These are phyloP conservation scores for Phaffia rhodozyma DNA, from an alignment of 1,284 basidiomycete genomes.

Conservation along the genomic window DNA sequence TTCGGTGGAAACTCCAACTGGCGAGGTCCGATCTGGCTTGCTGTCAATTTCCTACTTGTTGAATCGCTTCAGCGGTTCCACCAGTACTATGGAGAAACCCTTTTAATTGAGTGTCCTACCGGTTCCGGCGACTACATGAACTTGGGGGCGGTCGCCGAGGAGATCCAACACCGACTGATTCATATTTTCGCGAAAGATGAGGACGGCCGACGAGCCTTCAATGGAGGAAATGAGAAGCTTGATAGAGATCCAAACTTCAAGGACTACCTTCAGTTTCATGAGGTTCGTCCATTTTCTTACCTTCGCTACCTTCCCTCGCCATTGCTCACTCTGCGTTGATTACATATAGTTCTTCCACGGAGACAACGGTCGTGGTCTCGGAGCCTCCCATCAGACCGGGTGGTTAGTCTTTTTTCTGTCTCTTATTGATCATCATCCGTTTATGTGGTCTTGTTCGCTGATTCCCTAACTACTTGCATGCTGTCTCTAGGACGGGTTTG, in stretches of 20 bases:
- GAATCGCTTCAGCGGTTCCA: constrained; percentile 93
- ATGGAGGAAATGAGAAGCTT: constrained; percentile 76
- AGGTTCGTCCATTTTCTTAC: constrained; percentile 42
- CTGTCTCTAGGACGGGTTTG: constrained; percentile 57
- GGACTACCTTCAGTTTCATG: constrained; percentile 91
- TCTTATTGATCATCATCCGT: too few relatives aligned
- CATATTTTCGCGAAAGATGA: constrained; percentile 88
- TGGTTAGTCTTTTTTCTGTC: constrained; percentile 47
- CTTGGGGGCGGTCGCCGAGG: constrained; percentile 81
- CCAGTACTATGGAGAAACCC: constrained; percentile 82
- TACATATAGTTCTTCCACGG: constrained; percentile 76
- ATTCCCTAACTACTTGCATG: background rate
- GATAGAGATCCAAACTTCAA: constrained; percentile 92
- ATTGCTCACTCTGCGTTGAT: background rate
- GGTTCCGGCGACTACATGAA: constrained; percentile 87
- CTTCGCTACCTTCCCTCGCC: constrained; percentile 2
- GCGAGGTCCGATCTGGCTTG: constrained; percentile 77
- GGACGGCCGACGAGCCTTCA: constrained; percentile 73
- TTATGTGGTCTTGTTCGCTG: background rate
- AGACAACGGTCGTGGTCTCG: constrained; percentile 78
- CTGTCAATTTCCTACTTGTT: constrained; percentile 69
- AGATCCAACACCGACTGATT: constrained; percentile 91
- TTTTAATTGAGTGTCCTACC: constrained; percentile 88
- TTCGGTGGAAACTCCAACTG: constrained; percentile 98
- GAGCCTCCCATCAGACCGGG: constrained; percentile 94